Evolutionary conservation across 163 green algal genomes (phyloP).

Genomic region (Coccomyxa subellipsoidea): DNA sequence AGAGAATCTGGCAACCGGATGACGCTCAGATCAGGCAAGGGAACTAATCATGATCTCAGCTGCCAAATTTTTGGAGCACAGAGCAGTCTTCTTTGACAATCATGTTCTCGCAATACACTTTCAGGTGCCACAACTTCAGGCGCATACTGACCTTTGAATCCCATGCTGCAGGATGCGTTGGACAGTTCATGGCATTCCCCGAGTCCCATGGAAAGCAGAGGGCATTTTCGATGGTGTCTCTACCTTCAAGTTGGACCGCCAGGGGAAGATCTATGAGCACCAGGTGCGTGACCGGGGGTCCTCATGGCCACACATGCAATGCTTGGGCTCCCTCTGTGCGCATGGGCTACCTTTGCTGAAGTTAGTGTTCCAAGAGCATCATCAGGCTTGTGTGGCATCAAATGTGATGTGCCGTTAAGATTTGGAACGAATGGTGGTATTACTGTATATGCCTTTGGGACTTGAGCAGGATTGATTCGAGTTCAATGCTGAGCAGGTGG

Average conservation of each 20-base stretch:
- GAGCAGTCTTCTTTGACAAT: too few species aligned
- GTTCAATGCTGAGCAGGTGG: constrained; percentile 42
- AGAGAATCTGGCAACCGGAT: constrained; percentile 83
- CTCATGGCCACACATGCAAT: too few species aligned
- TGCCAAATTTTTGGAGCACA: too few species aligned
- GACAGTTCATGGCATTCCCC: constrained; percentile 63
- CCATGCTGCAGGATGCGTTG: constrained; percentile 55
- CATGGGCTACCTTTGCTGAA: not conserved
- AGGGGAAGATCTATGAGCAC: constrained; percentile 91
- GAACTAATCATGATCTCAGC: too few species aligned
- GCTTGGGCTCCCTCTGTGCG: not conserved
- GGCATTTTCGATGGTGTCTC: constrained; percentile 89
- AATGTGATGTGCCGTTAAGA: too few species aligned
- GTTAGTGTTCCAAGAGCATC: not conserved
- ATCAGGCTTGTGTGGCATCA: too few species aligned
- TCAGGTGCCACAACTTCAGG: too few species aligned
- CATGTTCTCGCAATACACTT: too few species aligned
- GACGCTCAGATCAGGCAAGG: constrained; percentile 36
- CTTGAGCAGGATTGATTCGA: not conserved
- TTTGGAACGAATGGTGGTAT: too few species aligned
- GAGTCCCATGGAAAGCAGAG: constrained; percentile 80
- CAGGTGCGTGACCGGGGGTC: too few species aligned
- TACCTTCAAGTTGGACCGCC: constrained; percentile 84
- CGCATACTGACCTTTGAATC: not conserved
- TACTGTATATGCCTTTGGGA: not conserved